Conservation (phyloP, 2,329 filamentous ascomycete species). For the Diaporthe amygdali region DNA sequence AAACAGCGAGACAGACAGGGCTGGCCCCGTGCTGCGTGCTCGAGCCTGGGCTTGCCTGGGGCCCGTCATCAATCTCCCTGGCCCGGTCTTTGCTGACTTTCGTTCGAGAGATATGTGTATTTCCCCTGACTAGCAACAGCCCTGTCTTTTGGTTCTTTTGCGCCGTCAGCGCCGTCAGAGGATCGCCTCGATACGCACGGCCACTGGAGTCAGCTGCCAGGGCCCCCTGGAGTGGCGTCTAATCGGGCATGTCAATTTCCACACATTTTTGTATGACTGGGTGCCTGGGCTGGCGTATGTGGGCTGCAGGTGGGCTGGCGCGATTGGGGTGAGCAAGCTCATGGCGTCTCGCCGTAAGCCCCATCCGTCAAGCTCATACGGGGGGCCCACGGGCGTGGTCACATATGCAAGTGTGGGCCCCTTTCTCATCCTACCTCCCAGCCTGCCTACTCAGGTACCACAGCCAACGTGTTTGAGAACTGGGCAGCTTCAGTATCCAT, state of each 20-base stretch:
- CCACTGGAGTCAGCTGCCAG: not conserved
- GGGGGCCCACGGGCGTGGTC: not conserved
- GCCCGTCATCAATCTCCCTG: not conserved
- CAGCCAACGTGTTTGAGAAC: too few relatives aligned
- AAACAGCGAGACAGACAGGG: too few relatives aligned
- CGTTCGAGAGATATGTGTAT: not conserved
- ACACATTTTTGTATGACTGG: not conserved
- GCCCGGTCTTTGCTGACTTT: not conserved
- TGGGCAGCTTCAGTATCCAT: too few relatives aligned
- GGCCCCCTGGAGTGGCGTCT: not conserved
- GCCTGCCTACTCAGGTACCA: not conserved
- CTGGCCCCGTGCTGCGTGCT: not conserved
- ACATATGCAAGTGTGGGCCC: too few relatives aligned
- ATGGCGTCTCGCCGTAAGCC: conserved; percentile 5
- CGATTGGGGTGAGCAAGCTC: not conserved
- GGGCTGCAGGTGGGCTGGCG: not conserved
- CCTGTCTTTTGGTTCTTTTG: not conserved
- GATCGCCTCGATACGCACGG: not conserved
- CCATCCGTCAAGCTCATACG: not conserved
- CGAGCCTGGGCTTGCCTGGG: too few relatives aligned
- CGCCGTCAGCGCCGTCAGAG: not conserved
- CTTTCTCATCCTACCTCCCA: not conserved
- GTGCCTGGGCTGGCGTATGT: not conserved
- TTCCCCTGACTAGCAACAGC: not conserved
- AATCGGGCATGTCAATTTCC: not conserved